Conservation (phyloP, 2,329 filamentous ascomycete species). For the Penicillium brevicompactum region DNA sequence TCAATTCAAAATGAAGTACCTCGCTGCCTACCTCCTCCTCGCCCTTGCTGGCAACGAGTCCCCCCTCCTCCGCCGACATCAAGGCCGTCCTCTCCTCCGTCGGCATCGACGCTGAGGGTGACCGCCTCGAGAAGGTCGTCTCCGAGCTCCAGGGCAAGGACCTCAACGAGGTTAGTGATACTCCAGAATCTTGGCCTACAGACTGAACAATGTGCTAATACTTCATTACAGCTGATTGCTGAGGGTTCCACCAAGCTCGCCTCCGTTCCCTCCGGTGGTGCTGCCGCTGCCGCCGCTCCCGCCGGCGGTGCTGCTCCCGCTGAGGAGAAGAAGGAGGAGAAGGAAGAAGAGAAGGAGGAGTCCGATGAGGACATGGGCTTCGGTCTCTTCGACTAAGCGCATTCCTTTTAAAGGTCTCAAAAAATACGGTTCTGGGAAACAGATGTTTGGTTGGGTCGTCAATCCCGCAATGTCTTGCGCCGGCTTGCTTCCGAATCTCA, state of each 20-base stretch:
- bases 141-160: slow-evolving; percentile 69
- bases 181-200: not conserved
- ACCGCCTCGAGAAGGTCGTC: slow-evolving; percentile 84
- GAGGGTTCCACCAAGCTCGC: slow-evolving; percentile 92
- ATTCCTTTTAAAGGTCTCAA: slow-evolving; percentile 30
- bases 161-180: slow-evolving; percentile 78
- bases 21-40: slow-evolving; percentile 98
- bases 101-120: slow-evolving; percentile 88
- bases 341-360: slow-evolving; percentile 54
- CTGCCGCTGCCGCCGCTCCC: slow-evolving; percentile 60
- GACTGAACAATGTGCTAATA: slow-evolving; percentile 17
- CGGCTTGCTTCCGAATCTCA: slow-evolving; percentile 32
- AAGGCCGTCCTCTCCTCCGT: slow-evolving; percentile 88
- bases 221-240: slow-evolving; percentile 72
- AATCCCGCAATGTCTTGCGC: slow-evolving; percentile 31
- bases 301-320: slow-evolving; percentile 70
- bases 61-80: slow-evolving; percentile 80
- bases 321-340: slow-evolving; percentile 79
- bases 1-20: slow-evolving; percentile 91
- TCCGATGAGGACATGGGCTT: slow-evolving; percentile 75
- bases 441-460: slow-evolving; percentile 36
- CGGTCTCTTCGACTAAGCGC: slow-evolving; percentile 66
- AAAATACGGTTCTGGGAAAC: slow-evolving; percentile 68
- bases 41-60: slow-evolving; percentile 86
- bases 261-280: slow-evolving; percentile 92